A percentile compares a stretch with the other conserved stretches of the same genome.
These are phyloP conservation scores for Cystobasidium sp. DNA, from an alignment of 1,284 basidiomycete species.

Conservation along the genomic window DNA sequence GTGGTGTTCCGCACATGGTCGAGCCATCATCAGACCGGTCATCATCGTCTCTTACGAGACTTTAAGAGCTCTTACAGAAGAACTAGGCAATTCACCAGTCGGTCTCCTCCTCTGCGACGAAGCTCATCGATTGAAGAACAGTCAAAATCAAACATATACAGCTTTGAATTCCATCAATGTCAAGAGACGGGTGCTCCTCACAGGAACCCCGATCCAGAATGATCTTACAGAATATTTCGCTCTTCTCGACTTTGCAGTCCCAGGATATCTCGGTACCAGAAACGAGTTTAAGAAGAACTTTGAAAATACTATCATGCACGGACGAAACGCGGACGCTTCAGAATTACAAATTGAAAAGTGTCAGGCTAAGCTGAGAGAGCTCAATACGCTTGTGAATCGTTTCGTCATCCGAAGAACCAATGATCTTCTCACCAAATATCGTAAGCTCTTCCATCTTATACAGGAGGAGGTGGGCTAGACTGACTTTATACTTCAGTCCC, in stretches of 20 bases:
- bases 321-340: constrained; percentile 87
- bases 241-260: constrained; percentile 94
- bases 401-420: constrained; percentile 98
- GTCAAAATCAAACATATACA: constrained; percentile 70
- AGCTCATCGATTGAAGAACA: constrained; percentile 94
- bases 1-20: constrained; percentile 83
- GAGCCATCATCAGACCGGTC: constrained; percentile 84
- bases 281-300: constrained; percentile 96
- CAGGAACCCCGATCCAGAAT: constrained; percentile 89
- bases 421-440: constrained; percentile 93
- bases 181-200: constrained; percentile 91
- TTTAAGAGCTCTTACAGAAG: constrained; percentile 75
- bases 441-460: constrained; percentile 62
- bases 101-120: constrained; percentile 94
- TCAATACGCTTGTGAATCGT: constrained; percentile 86
- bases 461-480: background rate
- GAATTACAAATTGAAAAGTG: constrained; percentile 79
- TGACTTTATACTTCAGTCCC: constrained; percentile 67
- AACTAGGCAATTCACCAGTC: constrained; percentile 78
- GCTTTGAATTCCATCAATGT: constrained; percentile 84
- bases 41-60: constrained; percentile 99
- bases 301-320: constrained; percentile 90
- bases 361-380: constrained; percentile 90
- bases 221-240: constrained; percentile 47
- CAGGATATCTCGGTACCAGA: constrained; percentile 89